A percentile compares a stretch with the other conserved stretches of the same genome.
Conservation (phyloP, 352 stramenopile species). For the Globisporangium megalacanthum region DNA sequence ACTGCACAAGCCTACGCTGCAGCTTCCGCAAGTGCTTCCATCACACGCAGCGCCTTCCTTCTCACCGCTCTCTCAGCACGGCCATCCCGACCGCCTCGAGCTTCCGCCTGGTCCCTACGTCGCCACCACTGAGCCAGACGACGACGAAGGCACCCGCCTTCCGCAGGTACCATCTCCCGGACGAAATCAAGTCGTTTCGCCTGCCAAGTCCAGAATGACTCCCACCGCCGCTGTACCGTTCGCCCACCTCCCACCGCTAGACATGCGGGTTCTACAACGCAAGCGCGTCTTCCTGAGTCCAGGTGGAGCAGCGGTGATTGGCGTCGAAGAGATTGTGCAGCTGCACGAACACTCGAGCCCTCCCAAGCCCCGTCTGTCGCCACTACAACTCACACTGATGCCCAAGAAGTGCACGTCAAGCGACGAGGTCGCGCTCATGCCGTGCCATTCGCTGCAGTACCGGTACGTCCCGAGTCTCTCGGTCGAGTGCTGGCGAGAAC, state of each 20-base stretch:
- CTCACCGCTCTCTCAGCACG: neutral
- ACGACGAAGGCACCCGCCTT: neutral
- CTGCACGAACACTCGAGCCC: conserved; percentile 30
- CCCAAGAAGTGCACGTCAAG: conserved; percentile 39
- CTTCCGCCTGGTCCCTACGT: neutral
- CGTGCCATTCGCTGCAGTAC: conserved; percentile 51
- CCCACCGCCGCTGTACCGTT: neutral
- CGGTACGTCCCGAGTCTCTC: conserved; percentile 25
- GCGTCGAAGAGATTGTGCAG: conserved; percentile 49
- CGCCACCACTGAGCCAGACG: neutral
- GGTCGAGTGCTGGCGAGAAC: conserved; percentile 48
- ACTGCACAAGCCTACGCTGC: neutral
- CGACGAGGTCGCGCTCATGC: conserved; percentile 72
- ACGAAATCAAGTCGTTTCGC: neutral
- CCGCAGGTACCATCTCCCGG: neutral
- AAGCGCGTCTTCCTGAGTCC: conserved; percentile 31
- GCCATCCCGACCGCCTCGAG: neutral
- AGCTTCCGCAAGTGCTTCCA: neutral
- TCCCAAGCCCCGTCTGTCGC: conserved; percentile 16
- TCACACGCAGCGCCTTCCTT: neutral
- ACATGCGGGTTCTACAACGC: conserved; percentile 35
- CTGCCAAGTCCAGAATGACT: neutral
- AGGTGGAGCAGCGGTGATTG: conserved; percentile 12
- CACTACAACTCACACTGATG: conserved; percentile 35
- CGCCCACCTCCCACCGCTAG: conserved; percentile 26